phyloP scores from a whole-genome alignment of 768 basidiomycete species.

The Megacollybia marginata region DNA sequence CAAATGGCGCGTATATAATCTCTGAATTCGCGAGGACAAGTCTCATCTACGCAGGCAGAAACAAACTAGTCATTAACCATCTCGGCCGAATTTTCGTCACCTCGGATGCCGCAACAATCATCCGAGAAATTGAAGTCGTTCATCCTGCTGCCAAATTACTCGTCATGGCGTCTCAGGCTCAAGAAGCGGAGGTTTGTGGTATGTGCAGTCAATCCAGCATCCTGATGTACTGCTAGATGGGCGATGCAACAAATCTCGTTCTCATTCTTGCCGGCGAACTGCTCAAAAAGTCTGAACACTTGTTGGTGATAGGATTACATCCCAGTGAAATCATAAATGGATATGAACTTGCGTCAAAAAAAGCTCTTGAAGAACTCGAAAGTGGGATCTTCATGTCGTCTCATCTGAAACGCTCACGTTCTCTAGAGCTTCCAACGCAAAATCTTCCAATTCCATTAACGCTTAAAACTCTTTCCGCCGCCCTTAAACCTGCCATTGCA shows the following conservation, averaged over 20 bases:
- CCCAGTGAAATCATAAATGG: conserved; percentile 94
- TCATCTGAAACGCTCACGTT: conserved; percentile 5
- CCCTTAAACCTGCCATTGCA: conserved; percentile 88
- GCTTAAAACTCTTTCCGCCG: conserved; percentile 57
- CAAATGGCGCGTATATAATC: conserved; percentile 64
- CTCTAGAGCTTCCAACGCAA: conserved; percentile 59
- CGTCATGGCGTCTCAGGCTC: conserved; percentile 97
- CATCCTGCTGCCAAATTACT: conserved; percentile 98
- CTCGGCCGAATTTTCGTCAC: conserved; percentile 94
- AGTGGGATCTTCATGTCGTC: conserved; percentile 40
- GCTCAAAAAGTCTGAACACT: conserved; percentile 85
- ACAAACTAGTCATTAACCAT: conserved; percentile 98
- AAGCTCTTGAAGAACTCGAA: conserved; percentile 83
- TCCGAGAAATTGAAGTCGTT: conserved; percentile 95
- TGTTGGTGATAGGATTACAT: conserved; percentile 94
- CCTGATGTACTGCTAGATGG: conserved; percentile 55
- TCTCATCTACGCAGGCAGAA: conserved; percentile 54
- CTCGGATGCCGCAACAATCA: conserved; percentile 97
- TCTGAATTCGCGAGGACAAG: background rate
- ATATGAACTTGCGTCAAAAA: conserved; percentile 84
- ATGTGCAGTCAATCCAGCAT: background rate
- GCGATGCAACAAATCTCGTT: conserved; percentile 94
- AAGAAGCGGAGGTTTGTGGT: conserved; percentile 80
- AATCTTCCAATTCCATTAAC: conserved; percentile 69
- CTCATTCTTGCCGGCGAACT: conserved; percentile 94